Evolutionary conservation across 2,329 filamentous ascomycete genomes (phyloP), one percentile per base, ranked within the genome.

Genomic region (Neurospora crassa): DNA sequence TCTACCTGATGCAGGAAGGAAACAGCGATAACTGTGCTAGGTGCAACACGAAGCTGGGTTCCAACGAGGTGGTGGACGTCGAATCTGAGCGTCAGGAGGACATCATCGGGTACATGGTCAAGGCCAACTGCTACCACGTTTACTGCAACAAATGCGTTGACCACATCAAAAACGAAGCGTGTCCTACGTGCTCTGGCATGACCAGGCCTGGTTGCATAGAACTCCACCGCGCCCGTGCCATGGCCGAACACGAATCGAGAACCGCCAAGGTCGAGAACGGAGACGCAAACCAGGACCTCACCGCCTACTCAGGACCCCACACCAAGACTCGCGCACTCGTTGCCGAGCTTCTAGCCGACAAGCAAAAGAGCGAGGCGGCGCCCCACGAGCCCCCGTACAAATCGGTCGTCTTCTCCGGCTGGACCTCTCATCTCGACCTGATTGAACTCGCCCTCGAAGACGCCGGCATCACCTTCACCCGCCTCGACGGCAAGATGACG

Each of bases 381-480:
- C 88, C 89, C 0, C 82, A 87, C 12, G 88, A 94, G 77, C 87
- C 89, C 0, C 94, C 94, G 0, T 91, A 93, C 81, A 98, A 97
- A 80, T 96, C 93, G 37, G 94, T 99, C 16, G 90, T 99, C 7
- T 98, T 98, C 81, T 97, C 94, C 0, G 91, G 90, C n/a, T 98
- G 96, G 94, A 98, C 96, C 0, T 91, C 92, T 0, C 94, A 98
- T 78, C 88, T 99, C 18, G 94, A 98, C 79, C 87, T 99, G 24
- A 97, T 99, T 75, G 90, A 96, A 78, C 85, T 93, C 68, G 95
- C 94, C 0, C 86, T 98, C 16, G 85, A 89, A 40, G 85, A 88
- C 68, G 86, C 86, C 12, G 84, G 86, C 11, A 92, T 96, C 79
- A 83, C 81, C 1, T 94, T 89, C 78, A 88, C 89, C 5, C 92